Evolutionary conservation across 805 yeast genomes (phyloP).

Genomic region (Candida loeiensis): DNA sequence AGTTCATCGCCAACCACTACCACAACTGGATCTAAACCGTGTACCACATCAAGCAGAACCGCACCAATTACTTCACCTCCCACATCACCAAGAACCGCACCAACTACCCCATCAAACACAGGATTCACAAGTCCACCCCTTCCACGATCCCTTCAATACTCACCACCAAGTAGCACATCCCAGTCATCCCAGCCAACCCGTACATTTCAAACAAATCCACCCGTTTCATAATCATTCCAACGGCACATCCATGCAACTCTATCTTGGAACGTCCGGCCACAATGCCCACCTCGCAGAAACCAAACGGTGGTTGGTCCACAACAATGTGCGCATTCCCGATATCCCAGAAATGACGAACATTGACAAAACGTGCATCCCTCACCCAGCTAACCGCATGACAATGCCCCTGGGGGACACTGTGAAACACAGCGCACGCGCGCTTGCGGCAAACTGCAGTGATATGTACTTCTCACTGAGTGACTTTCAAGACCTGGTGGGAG

Average conservation of each 20-base stretch:
- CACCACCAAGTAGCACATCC: too few species aligned
- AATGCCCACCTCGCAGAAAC: slow-evolving; percentile 4
- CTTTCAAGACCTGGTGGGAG: slow-evolving; percentile 2
- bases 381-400: slow-evolving; percentile 2
- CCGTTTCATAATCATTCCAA: too few species aligned
- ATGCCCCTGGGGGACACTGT: background rate
- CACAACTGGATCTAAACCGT: too few species aligned
- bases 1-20: too few species aligned
- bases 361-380: slow-evolving; percentile 1
- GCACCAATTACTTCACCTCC: too few species aligned
- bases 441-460: slow-evolving; percentile 1
- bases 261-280: slow-evolving; percentile 3
- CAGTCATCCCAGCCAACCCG: too few species aligned
- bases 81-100: too few species aligned
- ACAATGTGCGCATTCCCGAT: slow-evolving; percentile 2
- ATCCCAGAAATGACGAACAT: background rate
- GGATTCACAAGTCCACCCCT: too few species aligned
- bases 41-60: too few species aligned
- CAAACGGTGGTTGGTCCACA: slow-evolving; percentile 2
- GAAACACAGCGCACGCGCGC: background rate
- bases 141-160: too few species aligned
- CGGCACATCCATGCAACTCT: background rate
- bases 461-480: background rate
- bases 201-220: too few species aligned
- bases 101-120: too few species aligned